Percentiles rank a stretch among this genome's conserved stretches.
Conservation (phyloP, 2,329 filamentous ascomycete species). For the Paecilomyces fulvus region DNA sequence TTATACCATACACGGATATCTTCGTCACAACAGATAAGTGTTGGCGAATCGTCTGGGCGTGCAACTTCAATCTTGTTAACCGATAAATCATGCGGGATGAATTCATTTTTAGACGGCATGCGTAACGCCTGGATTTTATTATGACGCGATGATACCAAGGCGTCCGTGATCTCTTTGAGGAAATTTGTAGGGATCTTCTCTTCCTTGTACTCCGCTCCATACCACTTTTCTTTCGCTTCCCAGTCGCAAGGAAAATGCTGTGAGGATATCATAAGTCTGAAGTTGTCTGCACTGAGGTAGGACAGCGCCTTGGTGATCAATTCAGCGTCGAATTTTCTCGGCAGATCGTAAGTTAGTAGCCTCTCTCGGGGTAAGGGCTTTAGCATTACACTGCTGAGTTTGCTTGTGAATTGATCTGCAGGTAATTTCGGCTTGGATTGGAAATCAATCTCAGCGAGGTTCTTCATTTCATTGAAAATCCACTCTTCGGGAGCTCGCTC, state of each 20-base stretch:
- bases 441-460: constrained; percentile 83
- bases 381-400: constrained; percentile 73
- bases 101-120: constrained; percentile 75
- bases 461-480: constrained; percentile 81
- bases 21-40: too few species aligned
- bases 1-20: too few species aligned
- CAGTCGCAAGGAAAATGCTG: constrained; percentile 69
- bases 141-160: constrained; percentile 45
- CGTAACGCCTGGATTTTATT: constrained; percentile 64
- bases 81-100: too few species aligned
- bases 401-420: constrained; percentile 73
- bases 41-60: too few species aligned
- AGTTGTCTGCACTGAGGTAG: constrained; percentile 70
- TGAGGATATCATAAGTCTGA: constrained; percentile 68
- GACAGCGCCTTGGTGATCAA: constrained; percentile 61
- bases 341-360: constrained; percentile 66
- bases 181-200: constrained; percentile 67
- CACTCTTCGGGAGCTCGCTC: constrained; percentile 70
- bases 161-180: constrained; percentile 56
- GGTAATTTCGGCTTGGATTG: constrained; percentile 80
- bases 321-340: constrained; percentile 66
- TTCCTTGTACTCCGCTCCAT: constrained; percentile 77
- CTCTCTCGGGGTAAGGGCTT: constrained; percentile 71
- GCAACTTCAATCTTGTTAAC: too few species aligned
- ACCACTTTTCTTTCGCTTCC: constrained; percentile 83